Evolutionary conservation across 768 basidiomycete genomes (phyloP).

Genomic region (Cystofilobasidium bisporidii): DNA sequence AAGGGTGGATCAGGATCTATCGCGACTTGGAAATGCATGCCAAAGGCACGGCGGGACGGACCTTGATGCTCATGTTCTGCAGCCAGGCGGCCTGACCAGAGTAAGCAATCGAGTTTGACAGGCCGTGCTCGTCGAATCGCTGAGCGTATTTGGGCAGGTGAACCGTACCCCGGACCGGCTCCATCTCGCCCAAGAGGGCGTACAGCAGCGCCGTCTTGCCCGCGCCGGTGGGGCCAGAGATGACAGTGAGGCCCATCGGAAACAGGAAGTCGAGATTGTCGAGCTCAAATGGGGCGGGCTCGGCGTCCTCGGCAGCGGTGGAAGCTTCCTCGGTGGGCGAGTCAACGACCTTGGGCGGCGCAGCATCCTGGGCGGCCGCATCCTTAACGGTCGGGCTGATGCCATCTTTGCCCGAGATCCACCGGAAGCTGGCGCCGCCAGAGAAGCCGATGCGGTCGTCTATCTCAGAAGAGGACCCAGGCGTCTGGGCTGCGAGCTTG

Average conservation of each 20-base stretch:
- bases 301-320: background rate
- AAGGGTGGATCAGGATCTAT: too few species aligned
- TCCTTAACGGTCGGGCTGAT: too few species aligned
- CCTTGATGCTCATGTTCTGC: conserved; percentile 38
- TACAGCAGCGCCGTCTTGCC: conserved; percentile 59
- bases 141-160: conserved; percentile 59
- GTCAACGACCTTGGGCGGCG: too few species aligned
- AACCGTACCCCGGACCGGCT: conserved; percentile 48
- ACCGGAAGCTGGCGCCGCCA: conserved; percentile 33
- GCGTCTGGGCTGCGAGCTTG: conserved; percentile 42
- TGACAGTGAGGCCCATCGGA: conserved; percentile 61
- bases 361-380: conserved; percentile 20
- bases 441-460: conserved; percentile 48
- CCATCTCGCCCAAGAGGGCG: conserved; percentile 64
- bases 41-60: too few species aligned
- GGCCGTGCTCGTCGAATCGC: conserved; percentile 39
- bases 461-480: conserved; percentile 24
- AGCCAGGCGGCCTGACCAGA: conserved; percentile 54
- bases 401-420: background rate
- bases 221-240: conserved; percentile 65
- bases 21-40: too few species aligned
- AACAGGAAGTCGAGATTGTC: conserved; percentile 58
- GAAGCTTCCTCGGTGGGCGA: conserved; percentile 33
- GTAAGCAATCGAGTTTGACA: conserved; percentile 52
- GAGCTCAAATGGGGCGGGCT: conserved; percentile 52